Percentiles rank a stretch among this genome's conserved stretches.
These are phyloP conservation scores for Raphanus raphanistrum DNA, from an alignment of 345 rosid genomes.

Conservation along the genomic window DNA sequence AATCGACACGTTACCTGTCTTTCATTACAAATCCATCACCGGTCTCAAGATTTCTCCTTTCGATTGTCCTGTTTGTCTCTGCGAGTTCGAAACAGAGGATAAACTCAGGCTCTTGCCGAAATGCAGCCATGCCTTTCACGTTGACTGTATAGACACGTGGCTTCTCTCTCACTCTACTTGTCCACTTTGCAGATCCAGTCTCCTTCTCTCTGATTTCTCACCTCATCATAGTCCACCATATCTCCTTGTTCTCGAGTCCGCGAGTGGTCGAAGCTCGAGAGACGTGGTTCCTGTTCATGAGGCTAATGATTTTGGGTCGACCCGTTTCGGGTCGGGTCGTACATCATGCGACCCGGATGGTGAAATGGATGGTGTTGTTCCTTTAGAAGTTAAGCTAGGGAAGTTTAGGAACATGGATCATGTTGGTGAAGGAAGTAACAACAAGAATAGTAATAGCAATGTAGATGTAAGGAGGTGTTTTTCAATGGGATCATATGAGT, in stretches of 20 bases:
- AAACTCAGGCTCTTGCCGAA: slow-evolving; percentile 58
- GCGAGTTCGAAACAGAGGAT: slow-evolving; percentile 40
- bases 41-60: slow-evolving; percentile 63
- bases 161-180: slow-evolving; percentile 57
- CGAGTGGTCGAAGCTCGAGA: slow-evolving; percentile 43
- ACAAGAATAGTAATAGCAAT: slow-evolving; percentile 52
- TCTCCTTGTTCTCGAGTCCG: slow-evolving; percentile 85
- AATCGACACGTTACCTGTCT: slow-evolving; percentile 71
- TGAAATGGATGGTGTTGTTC: slow-evolving; percentile 44
- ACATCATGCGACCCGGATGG: slow-evolving; percentile 39
- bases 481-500: slow-evolving; percentile 56
- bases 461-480: slow-evolving; percentile 56
- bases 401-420: slow-evolving; percentile 56
- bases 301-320: slow-evolving; percentile 37
- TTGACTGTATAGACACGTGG: slow-evolving; percentile 71
- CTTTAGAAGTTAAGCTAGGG: slow-evolving; percentile 69
- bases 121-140: slow-evolving; percentile 78
- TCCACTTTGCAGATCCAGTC: slow-evolving; percentile 69
- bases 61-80: slow-evolving; percentile 66
- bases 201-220: slow-evolving; percentile 63
- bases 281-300: slow-evolving; percentile 57
- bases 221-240: slow-evolving; percentile 40
- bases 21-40: slow-evolving; percentile 56
- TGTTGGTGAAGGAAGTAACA: slow-evolving; percentile 46
- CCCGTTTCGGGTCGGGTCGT: slow-evolving; percentile 40